Evolutionary conservation across 192 early-diverging fungal species (phyloP), one percentile per base, ranked within the genome.

Genomic region (Coemansia sp.): DNA sequence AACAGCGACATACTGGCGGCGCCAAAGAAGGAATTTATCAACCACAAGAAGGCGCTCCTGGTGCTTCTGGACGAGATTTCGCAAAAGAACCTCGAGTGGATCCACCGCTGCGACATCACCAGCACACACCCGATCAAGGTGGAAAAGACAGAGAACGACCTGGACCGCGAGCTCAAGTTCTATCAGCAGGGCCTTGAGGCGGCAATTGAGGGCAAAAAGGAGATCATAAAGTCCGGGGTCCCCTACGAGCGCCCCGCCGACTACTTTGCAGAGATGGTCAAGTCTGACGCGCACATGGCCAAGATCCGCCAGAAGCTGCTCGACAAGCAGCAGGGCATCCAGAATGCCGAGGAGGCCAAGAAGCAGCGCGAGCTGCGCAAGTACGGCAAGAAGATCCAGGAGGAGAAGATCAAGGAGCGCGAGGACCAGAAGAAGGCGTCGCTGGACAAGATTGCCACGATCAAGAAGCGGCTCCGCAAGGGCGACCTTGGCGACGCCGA

Each of bases 261-360:
- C 60, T 96, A 91, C 63, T 98, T 88, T 78, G 95, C 95, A 27
- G 95, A 98, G 76, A 98, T 98, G 95, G 81, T 98, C 60, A 98
- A 98, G 81, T 83, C 84, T 1, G 95, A 98, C 57, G 86, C 88
- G 49, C 94, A 95, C 52, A 98, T 98, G 95, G 79, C 79, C 41
- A 86, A 79, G 67, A 84, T 98, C 36, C 84, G 91, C 60, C 86
- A 95, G 66, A 78, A 77, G 53, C 79, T 98, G 53, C 69, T 95
- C 50, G 85, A 95, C 53, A 90, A 98, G 63, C 74, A 80, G 32
- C 84, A 87, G 50, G 62, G 68, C 23, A 85, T 94, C 48, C 82
- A 91, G 67, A 86, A 83, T 19, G 75, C 87, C 27, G 93, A 95
- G 55, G 81, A 91, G 23, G 89, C 90, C 29, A 83, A 85, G 44